Conservation (phyloP, 192 early-diverging fungal genomes). For the Backusella parvicylindrica region DNA sequence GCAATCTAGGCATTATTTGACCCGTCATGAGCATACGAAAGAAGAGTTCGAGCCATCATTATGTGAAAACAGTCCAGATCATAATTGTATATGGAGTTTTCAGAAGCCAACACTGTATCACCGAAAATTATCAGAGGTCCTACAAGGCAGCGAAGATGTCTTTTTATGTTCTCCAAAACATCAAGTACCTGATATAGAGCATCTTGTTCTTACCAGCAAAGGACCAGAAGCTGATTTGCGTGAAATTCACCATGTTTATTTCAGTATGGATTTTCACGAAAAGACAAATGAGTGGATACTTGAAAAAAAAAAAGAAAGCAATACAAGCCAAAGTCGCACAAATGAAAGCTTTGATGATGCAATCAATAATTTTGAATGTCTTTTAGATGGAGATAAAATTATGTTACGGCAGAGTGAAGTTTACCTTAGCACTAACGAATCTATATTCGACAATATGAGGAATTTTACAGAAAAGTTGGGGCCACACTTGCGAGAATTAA, state of each 20-base stretch:
- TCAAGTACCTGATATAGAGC: neutral
- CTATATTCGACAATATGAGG: neutral
- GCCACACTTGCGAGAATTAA: neutral
- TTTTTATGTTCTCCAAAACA: neutral
- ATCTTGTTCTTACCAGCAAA: neutral
- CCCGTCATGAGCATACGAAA: neutral
- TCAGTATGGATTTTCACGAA: neutral
- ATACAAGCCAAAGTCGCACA: neutral
- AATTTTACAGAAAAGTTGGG: neutral
- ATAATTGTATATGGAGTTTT: neutral
- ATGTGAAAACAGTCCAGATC: neutral
- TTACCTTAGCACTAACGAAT: neutral
- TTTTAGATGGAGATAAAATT: neutral
- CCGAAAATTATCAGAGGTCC: neutral
- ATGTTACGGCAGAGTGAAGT: neutral
- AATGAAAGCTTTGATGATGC: neutral
- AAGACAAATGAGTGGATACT: neutral
- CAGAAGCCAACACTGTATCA: neutral
- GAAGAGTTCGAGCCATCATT: neutral
- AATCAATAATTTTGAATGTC: neutral
- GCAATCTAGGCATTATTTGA: neutral
- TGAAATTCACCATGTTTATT: neutral
- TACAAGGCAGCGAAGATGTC: neutral
- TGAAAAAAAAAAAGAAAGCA: neutral
- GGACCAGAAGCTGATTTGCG: neutral